Evolutionary conservation across 106 monocot genomes (phyloP), one percentile per base, ranked within the genome.

Genomic region (Phalaenopsis equestris): DNA sequence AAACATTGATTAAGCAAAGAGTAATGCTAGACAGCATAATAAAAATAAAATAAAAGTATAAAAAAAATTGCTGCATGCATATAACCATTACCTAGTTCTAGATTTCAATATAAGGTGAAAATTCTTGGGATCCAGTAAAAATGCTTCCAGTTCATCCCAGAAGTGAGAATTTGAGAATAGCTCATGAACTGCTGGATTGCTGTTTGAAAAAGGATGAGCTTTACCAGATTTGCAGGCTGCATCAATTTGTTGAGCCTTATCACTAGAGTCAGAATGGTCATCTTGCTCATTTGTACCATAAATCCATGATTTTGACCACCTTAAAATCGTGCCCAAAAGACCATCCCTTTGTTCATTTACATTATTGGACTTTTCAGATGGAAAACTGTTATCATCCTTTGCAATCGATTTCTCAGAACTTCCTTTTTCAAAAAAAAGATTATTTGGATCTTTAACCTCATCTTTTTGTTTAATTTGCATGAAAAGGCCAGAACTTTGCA

Each of bases 121-220:
- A 9, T 89, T 90, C 42, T 88, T 89, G 37, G 85, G 72, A 78
- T 84, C 87, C 45, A 41, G 58, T 9, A 99, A 84, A 84, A 91
- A 95, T 58, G 84, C 78, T 77, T 91, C 88, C 39, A 99, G 41
- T 41, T 79, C 81, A 84, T 89, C 80, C 98, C 98, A 99, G 78
- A 95, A 93, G 78, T 83, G 65, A 38, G 87, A 14, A 55, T 90
- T 85, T 57, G 85, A 85, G 84, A 91, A 92, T 72, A 91, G 72
- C 68, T 85, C 83, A 87, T 85, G 86, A 82, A 72, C 16, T 84
- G 85, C 77, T 43, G 80, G 55, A 73, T 79, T 55, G 37, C 41
- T 41, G 24, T 4, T 77, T 7, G 67, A 23, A 41, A 41, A 45
- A 42, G 5, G 23, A 39, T 37, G 41, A 70, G 70, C 56, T 55